Percentiles rank a stretch among this genome's conserved stretches.
These are phyloP conservation scores for Pseudogymnoascus sp. DNA, from an alignment of 2,329 filamentous ascomycete species.

Conservation along the genomic window DNA sequence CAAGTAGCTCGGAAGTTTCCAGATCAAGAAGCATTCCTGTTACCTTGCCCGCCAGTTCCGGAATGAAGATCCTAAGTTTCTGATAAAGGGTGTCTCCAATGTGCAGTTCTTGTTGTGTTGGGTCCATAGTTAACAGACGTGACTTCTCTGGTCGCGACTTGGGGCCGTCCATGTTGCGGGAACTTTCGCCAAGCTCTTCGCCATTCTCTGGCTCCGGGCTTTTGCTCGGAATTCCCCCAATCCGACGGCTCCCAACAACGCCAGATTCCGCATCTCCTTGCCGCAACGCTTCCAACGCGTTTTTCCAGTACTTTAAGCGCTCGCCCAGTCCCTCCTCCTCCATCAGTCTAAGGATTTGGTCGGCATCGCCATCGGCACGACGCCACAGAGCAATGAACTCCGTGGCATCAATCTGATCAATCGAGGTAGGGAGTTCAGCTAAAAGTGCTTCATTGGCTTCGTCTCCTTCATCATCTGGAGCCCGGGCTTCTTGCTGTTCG, in stretches of 20 bases:
- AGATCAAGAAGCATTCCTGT: background rate
- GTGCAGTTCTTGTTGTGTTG: background rate
- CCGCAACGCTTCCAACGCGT: slow-evolving; percentile 39
- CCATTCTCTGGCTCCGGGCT: background rate
- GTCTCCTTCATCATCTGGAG: background rate
- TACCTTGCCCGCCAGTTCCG: background rate
- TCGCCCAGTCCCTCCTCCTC: slow-evolving; percentile 54
- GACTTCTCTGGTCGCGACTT: background rate
- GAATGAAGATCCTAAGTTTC: background rate
- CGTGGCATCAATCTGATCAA: slow-evolving; percentile 22
- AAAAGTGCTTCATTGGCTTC: slow-evolving; percentile 13
- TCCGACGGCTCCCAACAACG: background rate
- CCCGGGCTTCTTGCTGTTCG: background rate
- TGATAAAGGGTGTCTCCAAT: background rate
- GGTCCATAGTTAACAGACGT: background rate
- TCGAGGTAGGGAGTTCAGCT: slow-evolving; percentile 22
- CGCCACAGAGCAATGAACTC: slow-evolving; percentile 50
- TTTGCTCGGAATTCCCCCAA: background rate
- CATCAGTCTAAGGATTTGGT: slow-evolving; percentile 55
- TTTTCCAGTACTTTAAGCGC: slow-evolving; percentile 54
- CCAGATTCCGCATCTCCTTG: slow-evolving; percentile 1
- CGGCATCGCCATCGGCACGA: slow-evolving; percentile 53
- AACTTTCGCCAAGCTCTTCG: background rate
- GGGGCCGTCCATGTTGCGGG: background rate
- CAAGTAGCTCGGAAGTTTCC: background rate